Percentiles rank a stretch among this genome's conserved stretches.
phyloP scores from a whole-genome alignment of 345 rosid species.

The Raphanus sativus region DNA sequence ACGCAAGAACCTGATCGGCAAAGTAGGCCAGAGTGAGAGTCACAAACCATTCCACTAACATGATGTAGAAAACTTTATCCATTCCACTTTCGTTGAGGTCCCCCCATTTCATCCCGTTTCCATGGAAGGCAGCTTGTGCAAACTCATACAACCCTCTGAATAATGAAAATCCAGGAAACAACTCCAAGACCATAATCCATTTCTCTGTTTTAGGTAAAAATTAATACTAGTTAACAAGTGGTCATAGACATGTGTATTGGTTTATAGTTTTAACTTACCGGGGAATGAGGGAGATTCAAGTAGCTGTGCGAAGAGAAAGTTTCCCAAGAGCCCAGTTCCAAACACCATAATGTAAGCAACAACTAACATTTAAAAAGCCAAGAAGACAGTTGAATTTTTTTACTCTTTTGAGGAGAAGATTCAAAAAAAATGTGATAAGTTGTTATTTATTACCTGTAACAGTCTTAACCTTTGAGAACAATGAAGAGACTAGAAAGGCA shows the following conservation, averaged over 20 bases:
- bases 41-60: constrained; percentile 70
- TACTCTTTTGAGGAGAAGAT: neutral
- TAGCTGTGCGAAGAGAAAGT: constrained; percentile 58
- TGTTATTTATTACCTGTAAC: constrained; percentile 63
- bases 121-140: constrained; percentile 49
- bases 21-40: constrained; percentile 60
- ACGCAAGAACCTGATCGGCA: constrained; percentile 49
- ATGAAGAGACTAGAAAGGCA: constrained; percentile 66
- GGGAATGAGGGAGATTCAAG: constrained; percentile 67
- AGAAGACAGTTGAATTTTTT: neutral
- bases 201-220: constrained; percentile 46
- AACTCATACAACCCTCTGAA: constrained; percentile 88
- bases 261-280: constrained; percentile 48
- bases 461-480: constrained; percentile 75
- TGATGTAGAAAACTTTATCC: constrained; percentile 61
- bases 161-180: constrained; percentile 87
- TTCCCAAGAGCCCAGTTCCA: constrained; percentile 82
- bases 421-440: constrained; percentile 23
- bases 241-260: constrained; percentile 7
- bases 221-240: constrained; percentile 10
- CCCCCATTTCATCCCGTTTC: constrained; percentile 71
- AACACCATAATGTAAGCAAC: constrained; percentile 65
- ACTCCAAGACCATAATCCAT: constrained; percentile 64
- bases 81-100: constrained; percentile 67
- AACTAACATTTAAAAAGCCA: constrained; percentile 47